Conservation (phyloP, 805 yeast species). For the Candida ortonii region DNA sequence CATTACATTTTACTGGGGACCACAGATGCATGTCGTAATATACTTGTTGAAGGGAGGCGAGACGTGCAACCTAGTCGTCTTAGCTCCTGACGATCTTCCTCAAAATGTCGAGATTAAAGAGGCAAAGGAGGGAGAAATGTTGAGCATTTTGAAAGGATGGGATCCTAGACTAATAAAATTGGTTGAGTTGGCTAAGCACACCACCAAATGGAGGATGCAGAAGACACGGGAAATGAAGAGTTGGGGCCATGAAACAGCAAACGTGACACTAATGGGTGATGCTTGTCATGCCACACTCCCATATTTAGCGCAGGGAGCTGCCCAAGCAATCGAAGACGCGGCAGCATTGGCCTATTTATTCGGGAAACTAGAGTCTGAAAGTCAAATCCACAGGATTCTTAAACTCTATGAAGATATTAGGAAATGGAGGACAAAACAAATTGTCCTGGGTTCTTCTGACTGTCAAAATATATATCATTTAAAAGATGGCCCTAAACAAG, state of each 20-base stretch:
- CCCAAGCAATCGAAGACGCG: constrained; percentile 13
- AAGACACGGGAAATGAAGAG: constrained; percentile 7
- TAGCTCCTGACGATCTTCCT: constrained; percentile 12
- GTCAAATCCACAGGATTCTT: constrained; percentile 7
- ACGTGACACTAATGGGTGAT: constrained; percentile 11
- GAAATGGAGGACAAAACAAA: constrained; percentile 10
- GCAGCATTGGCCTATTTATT: constrained; percentile 11
- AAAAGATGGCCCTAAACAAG: constrained; percentile 8
- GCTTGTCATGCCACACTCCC: constrained; percentile 14
- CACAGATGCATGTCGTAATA: constrained; percentile 9
- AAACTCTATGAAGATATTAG: constrained; percentile 6
- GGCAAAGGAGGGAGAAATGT: constrained; percentile 8
- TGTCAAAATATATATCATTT: constrained; percentile 12
- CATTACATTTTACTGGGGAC: constrained; percentile 14
- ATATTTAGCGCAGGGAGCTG: constrained; percentile 13
- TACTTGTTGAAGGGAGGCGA: constrained; percentile 11
- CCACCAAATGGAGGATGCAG: constrained; percentile 12
- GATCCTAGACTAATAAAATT: constrained; percentile 9
- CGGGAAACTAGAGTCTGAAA: constrained; percentile 7
- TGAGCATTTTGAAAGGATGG: constrained; percentile 8
- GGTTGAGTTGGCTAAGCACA: constrained; percentile 4
- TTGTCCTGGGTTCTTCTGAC: constrained; percentile 8
- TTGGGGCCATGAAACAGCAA: constrained; percentile 9
- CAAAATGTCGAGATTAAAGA: constrained; percentile 4
- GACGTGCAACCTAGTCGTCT: constrained; percentile 11